Percentiles rank a stretch among this genome's conserved stretches.
Evolutionary conservation across 495 filamentous ascomycete species (phyloP).

Genomic region (Articulospora tetracladia): DNA sequence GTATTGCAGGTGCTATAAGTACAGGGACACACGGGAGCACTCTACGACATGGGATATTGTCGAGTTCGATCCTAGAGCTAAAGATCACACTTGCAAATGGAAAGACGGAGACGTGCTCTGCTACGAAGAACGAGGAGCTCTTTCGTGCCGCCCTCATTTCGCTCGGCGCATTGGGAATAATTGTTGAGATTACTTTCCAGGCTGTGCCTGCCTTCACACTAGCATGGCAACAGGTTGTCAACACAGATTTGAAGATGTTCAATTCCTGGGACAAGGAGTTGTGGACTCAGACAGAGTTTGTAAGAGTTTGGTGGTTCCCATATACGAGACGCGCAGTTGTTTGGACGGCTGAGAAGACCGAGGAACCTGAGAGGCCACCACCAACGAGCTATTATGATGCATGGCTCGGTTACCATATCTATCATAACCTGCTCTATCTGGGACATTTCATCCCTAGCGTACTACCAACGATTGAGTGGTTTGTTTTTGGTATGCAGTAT

Average conservation of each 20-base stretch:
- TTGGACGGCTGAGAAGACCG: slow-evolving; percentile 78
- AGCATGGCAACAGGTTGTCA: slow-evolving; percentile 78
- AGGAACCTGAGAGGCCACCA: slow-evolving; percentile 34
- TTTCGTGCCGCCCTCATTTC: slow-evolving; percentile 87
- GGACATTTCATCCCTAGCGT: slow-evolving; percentile 74
- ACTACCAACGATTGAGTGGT: slow-evolving; percentile 84
- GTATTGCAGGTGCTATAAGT: slow-evolving; percentile 85
- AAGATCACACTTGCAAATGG: slow-evolving; percentile 84
- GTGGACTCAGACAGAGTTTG: slow-evolving; percentile 84
- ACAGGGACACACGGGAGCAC: slow-evolving; percentile 93
- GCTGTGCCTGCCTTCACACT: slow-evolving; percentile 74
- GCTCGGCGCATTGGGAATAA: slow-evolving; percentile 84
- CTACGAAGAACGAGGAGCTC: slow-evolving; percentile 65
- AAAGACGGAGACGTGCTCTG: slow-evolving; percentile 67
- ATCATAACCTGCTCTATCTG: slow-evolving; percentile 81
- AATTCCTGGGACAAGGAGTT: slow-evolving; percentile 66
- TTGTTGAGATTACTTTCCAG: slow-evolving; percentile 82
- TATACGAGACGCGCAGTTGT: slow-evolving; percentile 82
- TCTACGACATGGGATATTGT: slow-evolving; percentile 76
- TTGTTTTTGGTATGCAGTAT: slow-evolving; percentile 94
- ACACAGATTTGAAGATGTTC: slow-evolving; percentile 62
- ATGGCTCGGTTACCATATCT: slow-evolving; percentile 76
- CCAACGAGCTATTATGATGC: slow-evolving; percentile 70
- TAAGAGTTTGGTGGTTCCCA: slow-evolving; percentile 95
- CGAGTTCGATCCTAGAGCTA: slow-evolving; percentile 66